A percentile compares a stretch with the other conserved stretches of the same genome.
Conservation (phyloP, 208 protist species). For the Leishmania martiniquensis region DNA sequence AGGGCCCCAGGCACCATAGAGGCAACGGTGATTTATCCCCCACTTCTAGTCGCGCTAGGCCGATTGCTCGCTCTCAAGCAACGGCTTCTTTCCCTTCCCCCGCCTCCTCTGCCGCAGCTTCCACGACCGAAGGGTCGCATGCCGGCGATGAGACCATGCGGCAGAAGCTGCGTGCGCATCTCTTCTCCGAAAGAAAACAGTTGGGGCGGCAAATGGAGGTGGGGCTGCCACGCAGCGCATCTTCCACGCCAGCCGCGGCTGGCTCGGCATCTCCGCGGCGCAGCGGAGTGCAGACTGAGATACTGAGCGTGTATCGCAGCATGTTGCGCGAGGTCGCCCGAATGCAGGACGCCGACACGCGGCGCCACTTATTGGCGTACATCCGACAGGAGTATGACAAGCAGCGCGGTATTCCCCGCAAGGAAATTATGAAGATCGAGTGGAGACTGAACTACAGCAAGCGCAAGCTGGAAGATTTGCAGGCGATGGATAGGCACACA, state of each 20-base stretch:
- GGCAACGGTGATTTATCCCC: neutral
- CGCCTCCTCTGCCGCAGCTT: neutral
- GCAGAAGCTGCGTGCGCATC: conserved; percentile 12
- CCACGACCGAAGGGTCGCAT: neutral
- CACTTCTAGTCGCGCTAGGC: neutral
- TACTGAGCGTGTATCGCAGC: conserved; percentile 70
- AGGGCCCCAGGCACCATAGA: neutral
- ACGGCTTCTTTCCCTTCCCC: neutral
- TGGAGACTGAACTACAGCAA: conserved; percentile 83
- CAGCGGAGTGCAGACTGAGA: conserved; percentile 84
- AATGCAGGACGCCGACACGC: conserved; percentile 65
- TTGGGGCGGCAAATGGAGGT: neutral
- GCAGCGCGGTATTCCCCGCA: conserved; percentile 59
- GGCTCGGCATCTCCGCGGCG: conserved; percentile 27
- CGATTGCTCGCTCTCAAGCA: neutral
- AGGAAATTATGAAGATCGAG: conserved; percentile 78
- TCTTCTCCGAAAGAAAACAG: conserved; percentile 13
- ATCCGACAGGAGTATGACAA: conserved; percentile 81
- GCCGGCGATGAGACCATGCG: conserved; percentile 23
- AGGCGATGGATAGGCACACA: conserved; percentile 55
- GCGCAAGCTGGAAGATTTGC: conserved; percentile 86
- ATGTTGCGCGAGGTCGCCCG: conserved; percentile 61
- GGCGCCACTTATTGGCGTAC: conserved; percentile 43
- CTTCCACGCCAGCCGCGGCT: neutral
- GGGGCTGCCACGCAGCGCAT: neutral